phyloP scores from a whole-genome alignment of 805 yeast species.

The Tetrapisispora nanseiensis region DNA sequence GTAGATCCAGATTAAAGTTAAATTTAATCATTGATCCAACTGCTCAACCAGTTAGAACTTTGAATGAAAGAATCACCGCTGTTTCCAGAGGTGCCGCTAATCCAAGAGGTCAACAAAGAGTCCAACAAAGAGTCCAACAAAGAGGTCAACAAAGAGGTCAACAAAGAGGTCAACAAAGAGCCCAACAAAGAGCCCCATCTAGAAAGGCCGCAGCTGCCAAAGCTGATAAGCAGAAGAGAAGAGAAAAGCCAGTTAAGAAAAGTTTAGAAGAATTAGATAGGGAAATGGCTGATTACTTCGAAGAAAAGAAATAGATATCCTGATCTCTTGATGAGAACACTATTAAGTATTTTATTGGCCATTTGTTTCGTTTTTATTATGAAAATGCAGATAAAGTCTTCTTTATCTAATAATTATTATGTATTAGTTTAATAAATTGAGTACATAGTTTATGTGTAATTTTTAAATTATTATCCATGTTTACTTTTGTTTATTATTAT shows the following conservation, averaged over 20 bases:
- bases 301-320: slow-evolving; percentile 26
- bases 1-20: slow-evolving; percentile 61
- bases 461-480: not conserved
- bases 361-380: not conserved
- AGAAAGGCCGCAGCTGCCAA: slow-evolving; percentile 30
- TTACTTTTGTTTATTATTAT: too few relatives aligned
- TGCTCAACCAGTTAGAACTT: slow-evolving; percentile 42
- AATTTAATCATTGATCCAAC: slow-evolving; percentile 83
- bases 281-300: slow-evolving; percentile 95
- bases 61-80: slow-evolving; percentile 63
- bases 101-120: slow-evolving; percentile 8
- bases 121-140: slow-evolving; percentile 16
- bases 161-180: slow-evolving; percentile 7
- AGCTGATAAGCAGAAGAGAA: slow-evolving; percentile 28
- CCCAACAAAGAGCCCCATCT: slow-evolving; percentile 26
- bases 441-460: slow-evolving; percentile 1
- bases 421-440: not conserved
- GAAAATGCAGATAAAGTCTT: not conserved
- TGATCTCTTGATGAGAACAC: not conserved
- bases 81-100: slow-evolving; percentile 7
- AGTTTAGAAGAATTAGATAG: slow-evolving; percentile 90
- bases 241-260: slow-evolving; percentile 47
- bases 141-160: slow-evolving; percentile 8
- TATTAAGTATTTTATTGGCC: not conserved
- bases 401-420: not conserved